These are phyloP conservation scores for Arabidopsis lyrata DNA, from an alignment of 441 rosid genomes.

Conservation along the genomic window DNA sequence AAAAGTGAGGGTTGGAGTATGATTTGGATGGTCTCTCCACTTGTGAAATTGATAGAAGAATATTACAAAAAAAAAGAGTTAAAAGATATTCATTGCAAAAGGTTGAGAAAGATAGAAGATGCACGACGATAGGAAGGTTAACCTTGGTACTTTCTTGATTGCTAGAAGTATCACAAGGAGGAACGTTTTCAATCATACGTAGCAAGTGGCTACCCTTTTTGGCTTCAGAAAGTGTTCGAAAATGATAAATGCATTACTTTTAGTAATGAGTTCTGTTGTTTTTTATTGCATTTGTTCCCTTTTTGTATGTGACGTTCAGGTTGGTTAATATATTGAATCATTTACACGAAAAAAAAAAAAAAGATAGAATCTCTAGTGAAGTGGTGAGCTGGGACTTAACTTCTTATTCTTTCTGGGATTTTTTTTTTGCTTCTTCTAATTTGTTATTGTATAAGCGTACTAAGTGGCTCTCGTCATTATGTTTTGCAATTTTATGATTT, in stretches of 20 bases:
- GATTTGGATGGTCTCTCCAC: conserved; percentile 36
- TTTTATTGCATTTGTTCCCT: too few species aligned
- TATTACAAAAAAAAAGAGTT: background rate
- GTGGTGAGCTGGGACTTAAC: conserved; percentile 24
- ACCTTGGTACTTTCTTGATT: too few species aligned
- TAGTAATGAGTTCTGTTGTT: too few species aligned
- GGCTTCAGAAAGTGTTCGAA: too few species aligned
- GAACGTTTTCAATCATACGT: too few species aligned
- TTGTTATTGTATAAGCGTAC: background rate
- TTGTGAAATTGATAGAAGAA: conserved; percentile 32
- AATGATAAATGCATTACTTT: too few species aligned
- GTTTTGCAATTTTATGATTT: background rate
- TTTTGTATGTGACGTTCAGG: too few species aligned
- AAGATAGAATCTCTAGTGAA: conserved; percentile 28
- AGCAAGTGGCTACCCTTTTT: too few species aligned
- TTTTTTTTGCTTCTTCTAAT: background rate
- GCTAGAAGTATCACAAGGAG: too few species aligned
- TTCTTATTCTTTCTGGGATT: background rate
- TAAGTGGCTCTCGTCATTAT: conserved; percentile 20
- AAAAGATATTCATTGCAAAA: conserved; percentile 31
- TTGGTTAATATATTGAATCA: too few species aligned
- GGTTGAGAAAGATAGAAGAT: conserved; percentile 21
- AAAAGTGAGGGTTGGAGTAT: conserved; percentile 14
- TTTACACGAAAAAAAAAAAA: too few species aligned
- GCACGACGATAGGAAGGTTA: too few species aligned